A percentile compares a stretch with the other conserved stretches of the same genome.
Conservation (phyloP, 2,329 filamentous ascomycete species). For the Phyllosticta citriasiana region DNA sequence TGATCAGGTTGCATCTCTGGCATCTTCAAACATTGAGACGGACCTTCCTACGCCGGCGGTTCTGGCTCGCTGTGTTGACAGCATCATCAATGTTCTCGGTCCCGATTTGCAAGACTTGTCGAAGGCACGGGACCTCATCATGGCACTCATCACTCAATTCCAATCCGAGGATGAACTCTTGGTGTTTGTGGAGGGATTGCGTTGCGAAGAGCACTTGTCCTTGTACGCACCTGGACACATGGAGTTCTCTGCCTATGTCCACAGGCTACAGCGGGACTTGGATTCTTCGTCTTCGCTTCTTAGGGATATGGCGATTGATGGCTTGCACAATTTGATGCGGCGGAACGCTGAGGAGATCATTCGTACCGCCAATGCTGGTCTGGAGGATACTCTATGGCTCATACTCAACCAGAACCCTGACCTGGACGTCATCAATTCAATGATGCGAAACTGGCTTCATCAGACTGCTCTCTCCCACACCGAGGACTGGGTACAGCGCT, state of each 20-base stretch:
- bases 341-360: slow-evolving; percentile 77
- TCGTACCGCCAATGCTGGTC: slow-evolving; percentile 59
- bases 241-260: slow-evolving; percentile 75
- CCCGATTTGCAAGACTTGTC: slow-evolving; percentile 88
- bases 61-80: slow-evolving; percentile 80
- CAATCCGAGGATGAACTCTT: slow-evolving; percentile 61
- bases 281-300: slow-evolving; percentile 59
- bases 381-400: slow-evolving; percentile 90
- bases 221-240: slow-evolving; percentile 85
- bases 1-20: slow-evolving; percentile 64
- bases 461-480: slow-evolving; percentile 79
- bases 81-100: slow-evolving; percentile 91
- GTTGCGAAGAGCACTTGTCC: slow-evolving; percentile 81
- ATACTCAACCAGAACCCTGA: slow-evolving; percentile 68
- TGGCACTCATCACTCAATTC: slow-evolving; percentile 77
- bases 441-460: slow-evolving; percentile 86
- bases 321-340: slow-evolving; percentile 91
- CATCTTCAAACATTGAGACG: slow-evolving; percentile 83
- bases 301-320: slow-evolving; percentile 72
- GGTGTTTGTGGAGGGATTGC: slow-evolving; percentile 66
- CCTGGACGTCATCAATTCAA: slow-evolving; percentile 72
- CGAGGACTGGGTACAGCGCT: slow-evolving; percentile 74
- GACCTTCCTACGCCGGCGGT: slow-evolving; percentile 74
- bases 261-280: slow-evolving; percentile 67
- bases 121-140: slow-evolving; percentile 84